These are phyloP conservation scores for Hypoxylon lienhwacheense DNA, from an alignment of 495 filamentous ascomycete genomes.

Conservation along the genomic window DNA sequence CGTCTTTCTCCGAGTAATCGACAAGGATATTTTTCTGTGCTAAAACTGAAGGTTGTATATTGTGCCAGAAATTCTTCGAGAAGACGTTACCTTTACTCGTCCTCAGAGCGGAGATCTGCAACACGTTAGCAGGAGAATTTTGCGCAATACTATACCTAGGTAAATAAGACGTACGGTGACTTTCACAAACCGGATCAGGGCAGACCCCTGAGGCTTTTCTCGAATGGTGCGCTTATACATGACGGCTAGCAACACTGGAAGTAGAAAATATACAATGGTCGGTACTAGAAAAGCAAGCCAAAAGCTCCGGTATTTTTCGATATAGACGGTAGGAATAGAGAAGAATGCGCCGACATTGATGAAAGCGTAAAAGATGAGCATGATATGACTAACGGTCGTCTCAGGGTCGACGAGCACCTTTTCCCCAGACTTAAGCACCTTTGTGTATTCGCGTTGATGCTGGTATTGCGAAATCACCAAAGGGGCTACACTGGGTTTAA, in stretches of 20 bases:
- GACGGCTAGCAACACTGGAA: slow-evolving; percentile 47
- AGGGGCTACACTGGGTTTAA: slow-evolving; percentile 66
- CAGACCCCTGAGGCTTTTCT: slow-evolving; percentile 45
- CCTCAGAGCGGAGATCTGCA: slow-evolving; percentile 41
- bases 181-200: slow-evolving; percentile 45
- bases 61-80: slow-evolving; percentile 53
- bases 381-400: slow-evolving; percentile 69
- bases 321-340: slow-evolving; percentile 64
- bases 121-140: too few species aligned
- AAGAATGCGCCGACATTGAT: slow-evolving; percentile 75
- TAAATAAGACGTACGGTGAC: too few species aligned
- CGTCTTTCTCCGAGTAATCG: slow-evolving; percentile 52
- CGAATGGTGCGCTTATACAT: slow-evolving; percentile 48
- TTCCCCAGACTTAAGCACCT: slow-evolving; percentile 67
- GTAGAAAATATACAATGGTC: slow-evolving; percentile 49
- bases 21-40: slow-evolving; percentile 41
- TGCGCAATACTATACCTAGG: too few species aligned
- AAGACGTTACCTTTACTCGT: slow-evolving; percentile 51
- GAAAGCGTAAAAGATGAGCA: slow-evolving; percentile 64
- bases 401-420: slow-evolving; percentile 71
- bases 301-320: slow-evolving; percentile 66
- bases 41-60: slow-evolving; percentile 51
- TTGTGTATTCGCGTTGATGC: slow-evolving; percentile 52
- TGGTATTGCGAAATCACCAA: slow-evolving; percentile 71
- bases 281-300: slow-evolving; percentile 67